A percentile compares a stretch with the other conserved stretches of the same genome.
Evolutionary conservation across 306 rosid genomes (phyloP).

Genomic region (Trifolium pratense): DNA sequence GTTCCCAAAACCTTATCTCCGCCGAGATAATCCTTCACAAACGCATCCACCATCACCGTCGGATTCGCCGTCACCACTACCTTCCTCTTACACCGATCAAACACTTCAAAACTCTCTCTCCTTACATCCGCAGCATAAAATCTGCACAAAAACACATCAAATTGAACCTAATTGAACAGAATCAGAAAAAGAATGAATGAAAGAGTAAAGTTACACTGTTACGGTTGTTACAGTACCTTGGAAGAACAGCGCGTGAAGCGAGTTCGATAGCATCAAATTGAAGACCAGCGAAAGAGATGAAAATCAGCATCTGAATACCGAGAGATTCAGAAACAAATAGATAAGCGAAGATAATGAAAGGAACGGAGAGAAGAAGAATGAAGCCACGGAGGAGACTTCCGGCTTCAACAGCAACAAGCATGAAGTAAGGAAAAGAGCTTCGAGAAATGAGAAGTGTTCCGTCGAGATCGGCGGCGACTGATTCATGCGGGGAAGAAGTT

Average conservation of each 20-base stretch:
- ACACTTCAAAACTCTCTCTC: slow-evolving; percentile 83
- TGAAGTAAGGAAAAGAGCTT: slow-evolving; percentile 91
- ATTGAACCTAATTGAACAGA: not conserved
- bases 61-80: slow-evolving; percentile 96
- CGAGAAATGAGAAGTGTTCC: slow-evolving; percentile 80
- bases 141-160: slow-evolving; percentile 35
- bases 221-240: slow-evolving; percentile 51
- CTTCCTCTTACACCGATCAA: slow-evolving; percentile 80
- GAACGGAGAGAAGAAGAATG: slow-evolving; percentile 79
- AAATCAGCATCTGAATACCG: slow-evolving; percentile 95
- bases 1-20: slow-evolving; percentile 86
- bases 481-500: slow-evolving; percentile 46
- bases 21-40: slow-evolving; percentile 83
- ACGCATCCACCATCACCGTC: slow-evolving; percentile 89
- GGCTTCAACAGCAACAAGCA: slow-evolving; percentile 96
- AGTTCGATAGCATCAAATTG: slow-evolving; percentile 91
- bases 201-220: not conserved
- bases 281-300: slow-evolving; percentile 86
- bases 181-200: not conserved
- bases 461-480: slow-evolving; percentile 92
- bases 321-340: slow-evolving; percentile 88
- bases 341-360: slow-evolving; percentile 72
- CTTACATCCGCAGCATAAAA: slow-evolving; percentile 94
- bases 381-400: slow-evolving; percentile 93
- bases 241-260: slow-evolving; percentile 87